Evolutionary conservation across 495 filamentous ascomycete genomes (phyloP).

Genomic region (Neurospora sp.): DNA sequence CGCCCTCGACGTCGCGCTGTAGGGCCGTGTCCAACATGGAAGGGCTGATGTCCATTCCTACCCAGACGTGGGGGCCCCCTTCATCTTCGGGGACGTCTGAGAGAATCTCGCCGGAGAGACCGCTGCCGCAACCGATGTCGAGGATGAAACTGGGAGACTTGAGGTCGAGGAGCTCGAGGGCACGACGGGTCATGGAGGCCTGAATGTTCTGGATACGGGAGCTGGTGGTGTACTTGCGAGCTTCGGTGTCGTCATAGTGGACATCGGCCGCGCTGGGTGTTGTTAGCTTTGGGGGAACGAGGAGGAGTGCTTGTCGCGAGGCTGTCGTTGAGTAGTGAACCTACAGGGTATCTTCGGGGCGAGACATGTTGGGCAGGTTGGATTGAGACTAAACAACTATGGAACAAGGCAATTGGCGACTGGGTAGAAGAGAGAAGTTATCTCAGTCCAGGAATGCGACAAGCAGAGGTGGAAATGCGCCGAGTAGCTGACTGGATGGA

Average conservation of each 20-base stretch:
- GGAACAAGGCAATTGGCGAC: neutral
- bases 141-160: conserved; percentile 75
- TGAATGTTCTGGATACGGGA: conserved; percentile 94
- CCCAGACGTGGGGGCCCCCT: conserved; percentile 83
- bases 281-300: conserved; percentile 6
- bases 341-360: conserved; percentile 88
- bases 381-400: neutral
- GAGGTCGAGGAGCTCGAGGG: conserved; percentile 81
- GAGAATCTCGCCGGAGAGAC: conserved; percentile 88
- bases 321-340: conserved; percentile 17
- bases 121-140: conserved; percentile 91
- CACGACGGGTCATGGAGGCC: conserved; percentile 84
- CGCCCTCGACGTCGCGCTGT: conserved; percentile 84
- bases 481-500: neutral
- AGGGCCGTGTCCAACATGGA: conserved; percentile 90
- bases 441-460: neutral
- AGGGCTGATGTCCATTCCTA: conserved; percentile 89
- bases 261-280: conserved; percentile 73
- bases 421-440: neutral
- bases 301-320: conserved; percentile 5
- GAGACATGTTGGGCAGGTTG: conserved; percentile 60
- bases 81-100: conserved; percentile 52
- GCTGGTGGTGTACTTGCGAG: conserved; percentile 93
- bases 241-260: conserved; percentile 92
- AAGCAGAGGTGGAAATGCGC: neutral